Conservation (phyloP, 164 flowering plant genomes). For the Liquidambar formosana region DNA sequence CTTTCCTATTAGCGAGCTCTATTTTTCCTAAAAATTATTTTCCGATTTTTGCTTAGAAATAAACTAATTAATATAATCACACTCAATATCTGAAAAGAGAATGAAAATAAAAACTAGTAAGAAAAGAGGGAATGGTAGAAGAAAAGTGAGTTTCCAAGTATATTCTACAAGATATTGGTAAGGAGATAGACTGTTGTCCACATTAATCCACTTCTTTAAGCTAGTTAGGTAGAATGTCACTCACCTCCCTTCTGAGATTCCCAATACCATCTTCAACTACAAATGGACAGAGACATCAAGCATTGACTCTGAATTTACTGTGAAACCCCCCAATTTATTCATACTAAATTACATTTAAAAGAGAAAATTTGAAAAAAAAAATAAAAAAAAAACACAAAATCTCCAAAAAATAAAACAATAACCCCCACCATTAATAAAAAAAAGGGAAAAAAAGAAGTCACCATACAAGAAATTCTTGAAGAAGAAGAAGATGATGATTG, state of each 20-base stretch:
- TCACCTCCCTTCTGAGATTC: not conserved
- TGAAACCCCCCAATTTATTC: slow-evolving; percentile 14
- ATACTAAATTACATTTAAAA: slow-evolving; percentile 4
- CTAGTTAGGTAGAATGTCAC: not conserved
- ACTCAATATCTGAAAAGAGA: no score
- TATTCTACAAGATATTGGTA: no score
- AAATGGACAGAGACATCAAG: not conserved
- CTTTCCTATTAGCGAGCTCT: no score
- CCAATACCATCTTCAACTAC: not conserved
- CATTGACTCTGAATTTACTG: not conserved
- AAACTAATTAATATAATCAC: no score
- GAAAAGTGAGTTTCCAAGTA: no score
- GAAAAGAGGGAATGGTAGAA: no score
- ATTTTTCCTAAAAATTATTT: no score
- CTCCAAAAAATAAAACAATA: slow-evolving; percentile 15
- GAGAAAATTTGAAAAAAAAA: not conserved
- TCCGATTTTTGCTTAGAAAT: no score
- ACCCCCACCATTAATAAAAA: not conserved
- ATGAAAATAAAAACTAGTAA: no score
- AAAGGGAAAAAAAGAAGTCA: no score
- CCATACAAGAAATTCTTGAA: not conserved
- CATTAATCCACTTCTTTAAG: no score
- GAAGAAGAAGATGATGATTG: not conserved
- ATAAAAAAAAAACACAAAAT: not conserved
- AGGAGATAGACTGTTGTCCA: no score